Conservation (phyloP, 2,329 filamentous ascomycete species). For the Moelleriella libera region DNA sequence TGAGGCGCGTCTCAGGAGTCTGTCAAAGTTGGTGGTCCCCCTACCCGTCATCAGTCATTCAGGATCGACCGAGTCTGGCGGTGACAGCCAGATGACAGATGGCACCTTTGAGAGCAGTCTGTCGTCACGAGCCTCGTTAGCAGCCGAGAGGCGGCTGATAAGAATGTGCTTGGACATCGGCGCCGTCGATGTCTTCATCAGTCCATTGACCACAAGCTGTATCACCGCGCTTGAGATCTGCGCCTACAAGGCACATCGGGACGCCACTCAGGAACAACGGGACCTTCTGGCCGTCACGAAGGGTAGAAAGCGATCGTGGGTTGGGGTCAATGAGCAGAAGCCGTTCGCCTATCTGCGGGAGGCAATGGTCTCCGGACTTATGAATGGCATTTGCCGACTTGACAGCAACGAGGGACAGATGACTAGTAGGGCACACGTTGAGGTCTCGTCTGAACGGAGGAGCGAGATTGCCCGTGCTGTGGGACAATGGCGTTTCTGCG, state of each 20-base stretch:
- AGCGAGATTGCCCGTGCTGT: constrained; percentile 53
- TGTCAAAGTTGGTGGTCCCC: constrained; percentile 41
- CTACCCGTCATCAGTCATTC: constrained; percentile 36
- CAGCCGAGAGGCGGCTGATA: constrained; percentile 29
- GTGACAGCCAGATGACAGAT: constrained; percentile 20
- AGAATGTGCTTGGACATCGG: constrained; percentile 72
- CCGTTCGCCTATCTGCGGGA: constrained; percentile 83
- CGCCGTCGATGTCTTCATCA: constrained; percentile 72
- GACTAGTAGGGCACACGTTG: constrained; percentile 46
- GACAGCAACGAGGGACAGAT: constrained; percentile 48
- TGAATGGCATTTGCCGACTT: constrained; percentile 75
- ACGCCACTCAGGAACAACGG: constrained; percentile 59
- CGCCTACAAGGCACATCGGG: constrained; percentile 69
- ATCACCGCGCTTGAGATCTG: constrained; percentile 67
- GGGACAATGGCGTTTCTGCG: constrained; percentile 75
- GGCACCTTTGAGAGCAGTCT: constrained; percentile 21
- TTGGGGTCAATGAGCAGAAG: constrained; percentile 71
- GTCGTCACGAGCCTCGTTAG: constrained; percentile 12
- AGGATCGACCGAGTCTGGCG: constrained; percentile 11
- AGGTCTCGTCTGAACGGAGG: constrained; percentile 51
- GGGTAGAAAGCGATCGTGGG: constrained; percentile 79
- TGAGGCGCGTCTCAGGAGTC: constrained; percentile 40
- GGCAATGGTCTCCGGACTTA: constrained; percentile 83
- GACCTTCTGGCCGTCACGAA: constrained; percentile 58
- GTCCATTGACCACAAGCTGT: constrained; percentile 60